Evolutionary conservation across 495 filamentous ascomycete species (phyloP).

Genomic region (Corynascus novoguineensis): DNA sequence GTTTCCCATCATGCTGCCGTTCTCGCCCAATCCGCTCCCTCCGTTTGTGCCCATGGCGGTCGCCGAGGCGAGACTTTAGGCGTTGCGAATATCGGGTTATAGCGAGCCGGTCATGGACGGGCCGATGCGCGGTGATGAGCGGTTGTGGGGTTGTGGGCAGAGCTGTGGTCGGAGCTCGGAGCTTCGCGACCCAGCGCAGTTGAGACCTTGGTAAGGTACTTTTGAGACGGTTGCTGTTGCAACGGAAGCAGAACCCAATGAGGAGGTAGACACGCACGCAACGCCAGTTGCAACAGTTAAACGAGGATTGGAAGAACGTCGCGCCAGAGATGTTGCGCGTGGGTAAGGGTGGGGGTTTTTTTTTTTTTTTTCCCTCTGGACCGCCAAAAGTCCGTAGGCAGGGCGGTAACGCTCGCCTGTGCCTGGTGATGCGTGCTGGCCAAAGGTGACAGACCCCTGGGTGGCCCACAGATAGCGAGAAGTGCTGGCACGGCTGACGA

Average conservation of each 20-base stretch:
- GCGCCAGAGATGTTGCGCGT: slow-evolving; percentile 1
- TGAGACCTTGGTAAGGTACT: too few species aligned
- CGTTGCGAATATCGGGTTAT: slow-evolving; percentile 7
- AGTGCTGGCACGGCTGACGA: slow-evolving; percentile 13
- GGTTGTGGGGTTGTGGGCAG: neutral
- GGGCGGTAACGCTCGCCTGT: slow-evolving; percentile 13
- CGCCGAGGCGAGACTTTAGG: slow-evolving; percentile 59
- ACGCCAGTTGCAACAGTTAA: neutral
- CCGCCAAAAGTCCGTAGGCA: slow-evolving; percentile 10
- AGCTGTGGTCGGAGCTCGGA: neutral
- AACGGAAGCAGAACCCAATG: neutral
- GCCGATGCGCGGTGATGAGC: slow-evolving; percentile 18
- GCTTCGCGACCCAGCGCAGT: neutral
- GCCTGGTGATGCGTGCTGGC: slow-evolving; percentile 19
- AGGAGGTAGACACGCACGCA: neutral
- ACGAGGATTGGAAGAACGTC: neutral
- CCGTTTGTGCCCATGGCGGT: slow-evolving; percentile 60
- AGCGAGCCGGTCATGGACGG: slow-evolving; percentile 21
- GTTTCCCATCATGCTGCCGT: slow-evolving; percentile 34
- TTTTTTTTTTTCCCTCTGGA: too few species aligned
- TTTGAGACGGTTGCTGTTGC: neutral
- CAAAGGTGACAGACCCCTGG: slow-evolving; percentile 5
- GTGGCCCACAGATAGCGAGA: slow-evolving; percentile 7
- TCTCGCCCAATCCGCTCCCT: slow-evolving; percentile 51
- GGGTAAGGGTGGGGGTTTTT: slow-evolving; percentile 13